Conservation (phyloP, 1,139 yeast genomes). For the Saccharomycopsis phalli region DNA sequence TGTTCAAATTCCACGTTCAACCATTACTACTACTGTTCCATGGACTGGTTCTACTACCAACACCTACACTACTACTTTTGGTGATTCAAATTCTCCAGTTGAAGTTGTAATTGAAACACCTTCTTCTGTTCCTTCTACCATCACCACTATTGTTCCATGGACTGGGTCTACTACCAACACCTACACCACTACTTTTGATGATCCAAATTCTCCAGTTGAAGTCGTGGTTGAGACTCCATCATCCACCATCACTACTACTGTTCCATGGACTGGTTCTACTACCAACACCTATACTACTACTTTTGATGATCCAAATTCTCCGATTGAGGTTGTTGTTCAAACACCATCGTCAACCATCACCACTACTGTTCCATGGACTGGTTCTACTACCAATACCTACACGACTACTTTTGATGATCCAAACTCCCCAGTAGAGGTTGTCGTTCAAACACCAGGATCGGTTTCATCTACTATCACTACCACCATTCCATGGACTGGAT, state of each 20-base stretch:
- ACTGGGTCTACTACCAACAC: conserved; percentile 18
- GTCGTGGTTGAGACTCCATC: conserved; percentile 28
- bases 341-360: conserved; percentile 19
- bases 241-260: conserved; percentile 24
- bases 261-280: conserved; percentile 2
- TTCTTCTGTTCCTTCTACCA: conserved; percentile 14
- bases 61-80: too few species aligned
- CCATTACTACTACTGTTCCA: not conserved
- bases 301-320: not conserved
- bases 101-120: too few species aligned
- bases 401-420: conserved; percentile 14
- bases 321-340: conserved; percentile 1
- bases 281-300: conserved; percentile 4
- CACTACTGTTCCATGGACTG: conserved; percentile 21
- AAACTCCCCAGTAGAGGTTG: conserved; percentile 7
- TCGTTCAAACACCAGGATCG: conserved; percentile 6
- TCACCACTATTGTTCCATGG: conserved; percentile 20
- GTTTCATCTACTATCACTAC: conserved; percentile 11
- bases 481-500: conserved; percentile 16
- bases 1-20: not conserved
- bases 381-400: conserved; percentile 12
- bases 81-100: too few species aligned
- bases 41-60: conserved; percentile 4
- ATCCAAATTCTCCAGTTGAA: conserved; percentile 10
- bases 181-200: conserved; percentile 11